Evolutionary conservation across 169 alveolate species (phyloP).

Genomic region (Eimeria tenella): DNA sequence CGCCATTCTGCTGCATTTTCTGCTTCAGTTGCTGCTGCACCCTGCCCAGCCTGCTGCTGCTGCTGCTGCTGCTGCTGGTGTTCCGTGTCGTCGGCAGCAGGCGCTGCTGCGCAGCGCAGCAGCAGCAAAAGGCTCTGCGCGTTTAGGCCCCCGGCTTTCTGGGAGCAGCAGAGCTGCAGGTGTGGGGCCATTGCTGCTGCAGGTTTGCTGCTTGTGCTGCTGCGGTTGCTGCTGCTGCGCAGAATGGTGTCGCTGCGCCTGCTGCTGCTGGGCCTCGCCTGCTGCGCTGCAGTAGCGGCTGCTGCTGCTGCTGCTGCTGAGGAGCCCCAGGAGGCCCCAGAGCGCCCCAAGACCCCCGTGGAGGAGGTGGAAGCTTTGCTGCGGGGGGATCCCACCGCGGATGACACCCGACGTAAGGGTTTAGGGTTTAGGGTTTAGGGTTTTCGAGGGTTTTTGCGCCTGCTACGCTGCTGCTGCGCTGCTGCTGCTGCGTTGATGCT

Average conservation of each 20-base stretch:
- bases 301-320: not conserved
- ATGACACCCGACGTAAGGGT: not conserved
- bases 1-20: not conserved
- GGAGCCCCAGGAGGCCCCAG: not conserved
- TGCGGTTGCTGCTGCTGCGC: slow-evolving; percentile 3
- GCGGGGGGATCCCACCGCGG: not conserved
- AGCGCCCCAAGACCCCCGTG: not conserved
- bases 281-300: not conserved
- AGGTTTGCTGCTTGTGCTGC: not conserved
- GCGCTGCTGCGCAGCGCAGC: not conserved
- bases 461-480: no score
- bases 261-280: slow-evolving; percentile 15
- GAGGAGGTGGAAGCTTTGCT: not conserved
- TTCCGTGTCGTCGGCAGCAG: not conserved
- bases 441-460: no score
- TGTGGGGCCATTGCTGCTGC: not conserved
- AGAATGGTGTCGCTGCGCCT: not conserved
- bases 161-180: not conserved
- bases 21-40: not conserved
- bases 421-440: no score
- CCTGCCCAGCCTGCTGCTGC: no score
- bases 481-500: not conserved
- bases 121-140: no score
- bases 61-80: not conserved
- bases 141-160: no score